Evolutionary conservation across 768 basidiomycete genomes (phyloP).

Genomic region (Termitomyces heimii): DNA sequence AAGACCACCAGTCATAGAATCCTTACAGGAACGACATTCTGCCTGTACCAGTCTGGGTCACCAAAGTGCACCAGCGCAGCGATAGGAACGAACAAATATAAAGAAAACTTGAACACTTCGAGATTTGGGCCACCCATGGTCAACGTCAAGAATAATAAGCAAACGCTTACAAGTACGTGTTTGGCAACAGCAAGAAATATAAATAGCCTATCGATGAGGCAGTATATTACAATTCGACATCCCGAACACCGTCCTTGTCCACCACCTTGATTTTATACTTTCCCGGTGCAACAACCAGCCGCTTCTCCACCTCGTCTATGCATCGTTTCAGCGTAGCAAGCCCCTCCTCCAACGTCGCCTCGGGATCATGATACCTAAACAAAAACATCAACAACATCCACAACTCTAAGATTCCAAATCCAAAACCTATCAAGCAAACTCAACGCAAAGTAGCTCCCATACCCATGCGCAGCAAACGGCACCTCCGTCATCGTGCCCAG

Average conservation of each 20-base stretch:
- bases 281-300: slow-evolving; percentile 72
- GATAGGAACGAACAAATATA: slow-evolving; percentile 84
- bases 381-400: too few species aligned
- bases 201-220: too few species aligned
- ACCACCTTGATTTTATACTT: slow-evolving; percentile 88
- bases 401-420: too few species aligned
- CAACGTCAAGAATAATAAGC: too few species aligned
- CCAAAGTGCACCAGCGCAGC: slow-evolving; percentile 79
- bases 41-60: slow-evolving; percentile 81
- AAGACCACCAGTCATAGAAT: background rate
- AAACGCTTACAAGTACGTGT: background rate
- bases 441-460: slow-evolving; percentile 88
- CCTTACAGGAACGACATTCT: slow-evolving; percentile 68
- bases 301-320: slow-evolving; percentile 82
- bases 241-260: slow-evolving; percentile 85
- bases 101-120: slow-evolving; percentile 85
- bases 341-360: slow-evolving; percentile 81
- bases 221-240: slow-evolving; percentile 55
- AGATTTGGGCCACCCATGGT: slow-evolving; percentile 56
- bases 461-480: slow-evolving; percentile 93
- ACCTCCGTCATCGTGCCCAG: slow-evolving; percentile 85
- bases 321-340: slow-evolving; percentile 80
- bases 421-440: slow-evolving; percentile 85
- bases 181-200: background rate
- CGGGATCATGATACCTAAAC: slow-evolving; percentile 94